Percentiles rank a stretch among this genome's conserved stretches.
phyloP scores from a whole-genome alignment of 257 asterid species.

The Verbascum thapsus region DNA sequence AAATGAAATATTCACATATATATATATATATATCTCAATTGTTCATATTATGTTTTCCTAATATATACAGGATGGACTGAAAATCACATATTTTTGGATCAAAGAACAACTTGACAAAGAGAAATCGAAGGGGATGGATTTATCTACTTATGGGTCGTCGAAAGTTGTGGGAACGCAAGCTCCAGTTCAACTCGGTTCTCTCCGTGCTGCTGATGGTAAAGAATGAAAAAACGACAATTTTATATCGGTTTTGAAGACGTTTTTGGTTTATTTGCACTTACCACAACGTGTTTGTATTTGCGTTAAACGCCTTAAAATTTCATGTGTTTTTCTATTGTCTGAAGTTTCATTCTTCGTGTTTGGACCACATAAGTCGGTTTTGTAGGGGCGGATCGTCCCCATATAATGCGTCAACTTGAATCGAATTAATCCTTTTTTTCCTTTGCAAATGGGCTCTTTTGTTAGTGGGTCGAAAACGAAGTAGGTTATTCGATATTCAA shows the following conservation, averaged over 20 bases:
- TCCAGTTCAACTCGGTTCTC: constrained; percentile 56
- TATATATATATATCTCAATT: too few species aligned
- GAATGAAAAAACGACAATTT: constrained; percentile 37
- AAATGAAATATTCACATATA: too few species aligned
- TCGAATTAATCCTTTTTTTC: neutral
- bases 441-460: neutral
- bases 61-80: constrained; percentile 55
- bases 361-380: neutral
- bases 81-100: constrained; percentile 68
- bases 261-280: neutral
- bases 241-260: neutral
- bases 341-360: neutral
- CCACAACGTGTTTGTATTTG: neutral
- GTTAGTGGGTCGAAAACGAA: too few species aligned
- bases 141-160: constrained; percentile 48
- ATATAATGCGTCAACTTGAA: constrained; percentile 1
- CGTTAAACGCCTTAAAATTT: neutral
- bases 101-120: constrained; percentile 69
- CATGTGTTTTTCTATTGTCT: neutral
- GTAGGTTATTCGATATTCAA: too few species aligned
- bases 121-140: constrained; percentile 43
- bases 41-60: neutral
- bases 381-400: too few species aligned
- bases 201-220: constrained; percentile 58
- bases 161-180: constrained; percentile 58